phyloP scores from a whole-genome alignment of 305 asterid species.

The Striga hermonthica region DNA sequence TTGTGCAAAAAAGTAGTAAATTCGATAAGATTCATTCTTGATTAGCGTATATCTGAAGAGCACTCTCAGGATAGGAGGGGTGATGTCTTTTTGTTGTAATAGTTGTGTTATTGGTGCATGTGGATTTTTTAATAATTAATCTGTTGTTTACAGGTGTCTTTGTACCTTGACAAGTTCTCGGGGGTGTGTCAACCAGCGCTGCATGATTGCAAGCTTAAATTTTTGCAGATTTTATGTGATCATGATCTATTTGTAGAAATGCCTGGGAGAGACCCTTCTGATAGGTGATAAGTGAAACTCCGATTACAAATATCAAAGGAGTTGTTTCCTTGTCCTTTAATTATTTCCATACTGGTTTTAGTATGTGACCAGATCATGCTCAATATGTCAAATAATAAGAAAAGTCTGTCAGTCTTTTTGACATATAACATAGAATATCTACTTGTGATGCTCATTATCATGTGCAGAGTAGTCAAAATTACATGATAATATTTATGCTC shows the following conservation, averaged over 20 bases:
- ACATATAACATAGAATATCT: background rate
- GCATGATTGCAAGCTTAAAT: slow-evolving; percentile 98
- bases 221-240: slow-evolving; percentile 91
- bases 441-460: slow-evolving; percentile 21
- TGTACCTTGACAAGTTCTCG: slow-evolving; percentile 96
- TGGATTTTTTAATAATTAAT: slow-evolving; percentile 20
- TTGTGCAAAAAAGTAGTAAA: background rate
- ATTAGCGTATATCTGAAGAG: slow-evolving; percentile 3
- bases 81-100: slow-evolving; percentile 10
- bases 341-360: background rate
- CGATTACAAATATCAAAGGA: slow-evolving; percentile 13
- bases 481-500: slow-evolving; percentile 8
- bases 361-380: background rate
- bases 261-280: slow-evolving; percentile 99
- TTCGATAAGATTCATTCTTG: slow-evolving; percentile 1
- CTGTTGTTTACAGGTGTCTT: slow-evolving; percentile 65
- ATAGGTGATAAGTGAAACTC: slow-evolving; percentile 57
- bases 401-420: background rate
- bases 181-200: slow-evolving; percentile 92
- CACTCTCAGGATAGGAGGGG: slow-evolving; percentile 5
- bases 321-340: slow-evolving; percentile 2
- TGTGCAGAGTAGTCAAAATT: slow-evolving; percentile 11
- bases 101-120: slow-evolving; percentile 8
- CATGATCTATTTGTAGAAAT: slow-evolving; percentile 98
- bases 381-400: background rate